Base-by-base conservation (phyloP, 345 rosid genomes). In the Euphorbia lathyris region DNA sequence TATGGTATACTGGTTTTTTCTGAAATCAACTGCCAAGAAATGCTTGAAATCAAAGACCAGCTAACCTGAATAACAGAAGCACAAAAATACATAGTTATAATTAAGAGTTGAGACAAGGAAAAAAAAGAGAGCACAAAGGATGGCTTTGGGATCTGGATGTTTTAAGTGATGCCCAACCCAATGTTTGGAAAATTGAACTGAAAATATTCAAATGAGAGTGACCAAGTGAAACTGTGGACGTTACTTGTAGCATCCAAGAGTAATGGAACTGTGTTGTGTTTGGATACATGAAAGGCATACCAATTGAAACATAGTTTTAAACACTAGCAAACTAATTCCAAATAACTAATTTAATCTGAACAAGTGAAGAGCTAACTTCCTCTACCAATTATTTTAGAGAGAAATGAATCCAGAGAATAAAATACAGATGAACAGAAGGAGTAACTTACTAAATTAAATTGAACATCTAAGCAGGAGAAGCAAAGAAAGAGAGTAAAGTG, bases 11-110 rank as follows among this genome's bases (percentile, higher is more conserved):
- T 66, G 20, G 72, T 27, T 29, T 60, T 72, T 48, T 57, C 43
- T 40, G 43, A 40, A 65, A 73, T 72, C 74, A 53, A 65, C 7
- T 71, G 64, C 60, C 50, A 32, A 60, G 64, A 66, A 26, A 52
- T 47, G 74, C 79, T 73, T 67, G 32, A n/a, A 59, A 73, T 52
- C 38, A 25, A n/a, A 66, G 17, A 77, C 77, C 81, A 72, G 79
- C 45, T 62, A 69, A 68, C 74, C 62, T 48, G 72, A 73, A 63
- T 38, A 61, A 69, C 9, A 45, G 45, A 78, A 72, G 71, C 17
- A 36, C 23, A 61, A 29, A 55, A 29, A 53, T 42, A 9, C 47
- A 67, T 32, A 65, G 22, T 61, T 7, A 43, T 27, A 65, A 40
- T 40, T 40, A 11, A 20, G 11, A 38, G 14, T 62, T 22, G 64